Conservation (phyloP, 305 asterid genomes). For the Galium porrigens region DNA sequence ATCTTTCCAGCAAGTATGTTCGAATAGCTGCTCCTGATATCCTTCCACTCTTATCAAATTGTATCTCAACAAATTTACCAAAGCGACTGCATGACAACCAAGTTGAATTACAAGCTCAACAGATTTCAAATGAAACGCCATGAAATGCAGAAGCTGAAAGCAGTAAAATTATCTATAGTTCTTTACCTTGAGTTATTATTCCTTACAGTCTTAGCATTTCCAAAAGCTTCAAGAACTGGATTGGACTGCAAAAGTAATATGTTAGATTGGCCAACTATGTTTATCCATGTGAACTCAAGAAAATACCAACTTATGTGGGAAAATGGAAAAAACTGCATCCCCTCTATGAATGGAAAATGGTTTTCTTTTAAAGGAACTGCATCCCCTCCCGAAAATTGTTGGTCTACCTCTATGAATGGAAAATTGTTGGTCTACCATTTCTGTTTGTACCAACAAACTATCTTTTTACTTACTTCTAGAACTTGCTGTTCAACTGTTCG, state of each 20-base stretch:
- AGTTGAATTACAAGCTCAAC: conserved; percentile 4
- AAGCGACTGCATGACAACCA: conserved; percentile 53
- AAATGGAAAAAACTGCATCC: not conserved
- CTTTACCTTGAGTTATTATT: conserved; percentile 91
- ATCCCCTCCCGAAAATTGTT: too few species aligned
- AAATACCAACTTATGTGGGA: not conserved
- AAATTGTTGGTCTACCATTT: too few species aligned
- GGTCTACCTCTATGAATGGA: too few species aligned
- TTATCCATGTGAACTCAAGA: conserved; percentile 13
- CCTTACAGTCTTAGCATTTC: conserved; percentile 85
- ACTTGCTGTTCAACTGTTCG: conserved; percentile 99
- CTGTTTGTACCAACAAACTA: too few species aligned
- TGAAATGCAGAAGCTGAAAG: conserved; percentile 4
- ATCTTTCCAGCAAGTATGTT: conserved; percentile 94
- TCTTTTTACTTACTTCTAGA: conserved; percentile 51
- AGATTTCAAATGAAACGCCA: conserved; percentile 9
- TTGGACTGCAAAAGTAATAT: conserved; percentile 39
- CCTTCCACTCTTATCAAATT: conserved; percentile 89
- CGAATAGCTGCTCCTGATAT: conserved; percentile 98
- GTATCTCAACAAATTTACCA: conserved; percentile 98
- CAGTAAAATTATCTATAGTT: not conserved
- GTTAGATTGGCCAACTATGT: conserved; percentile 18
- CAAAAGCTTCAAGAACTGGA: conserved; percentile 99
- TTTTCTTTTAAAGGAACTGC: not conserved
- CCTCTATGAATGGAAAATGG: too few species aligned